Conservation (phyloP, 495 filamentous ascomycete species). For the Beverwykella pulmonaria region DNA sequence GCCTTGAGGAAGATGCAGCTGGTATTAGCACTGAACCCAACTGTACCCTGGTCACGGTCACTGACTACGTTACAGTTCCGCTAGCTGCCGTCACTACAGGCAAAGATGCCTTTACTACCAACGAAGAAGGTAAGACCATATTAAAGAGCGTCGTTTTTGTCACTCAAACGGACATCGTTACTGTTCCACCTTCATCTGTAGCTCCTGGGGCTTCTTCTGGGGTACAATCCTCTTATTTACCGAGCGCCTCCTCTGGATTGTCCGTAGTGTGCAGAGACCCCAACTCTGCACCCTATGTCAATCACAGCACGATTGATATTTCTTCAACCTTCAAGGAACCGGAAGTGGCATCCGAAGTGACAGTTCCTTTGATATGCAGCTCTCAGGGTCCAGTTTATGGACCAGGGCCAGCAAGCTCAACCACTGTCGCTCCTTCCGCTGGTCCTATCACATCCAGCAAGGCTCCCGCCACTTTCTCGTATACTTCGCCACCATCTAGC, state of each 20-base stretch:
- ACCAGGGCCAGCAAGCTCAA: no score
- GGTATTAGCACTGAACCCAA: background rate
- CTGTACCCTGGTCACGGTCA: background rate
- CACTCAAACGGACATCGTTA: constrained; percentile 6
- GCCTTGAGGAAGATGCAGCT: background rate
- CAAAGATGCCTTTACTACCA: background rate
- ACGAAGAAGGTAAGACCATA: no score
- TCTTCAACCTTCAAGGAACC: background rate
- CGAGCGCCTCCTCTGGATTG: background rate
- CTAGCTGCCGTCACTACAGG: background rate
- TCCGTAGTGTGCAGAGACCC: background rate
- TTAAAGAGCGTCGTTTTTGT: background rate
- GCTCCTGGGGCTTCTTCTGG: background rate
- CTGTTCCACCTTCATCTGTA: background rate
- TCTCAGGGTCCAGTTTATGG: no score
- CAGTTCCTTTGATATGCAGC: background rate
- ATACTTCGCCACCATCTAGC: no score
- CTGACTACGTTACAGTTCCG: background rate
- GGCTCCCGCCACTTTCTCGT: no score
- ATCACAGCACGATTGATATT: background rate
- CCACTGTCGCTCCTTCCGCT: no score
- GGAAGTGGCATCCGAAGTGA: background rate
- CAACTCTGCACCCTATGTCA: no score
- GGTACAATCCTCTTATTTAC: background rate
- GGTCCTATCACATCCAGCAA: no score